A percentile compares a stretch with the other conserved stretches of the same genome.
phyloP scores from a whole-genome alignment of 1,284 basidiomycete species.

The Pseudozyma hubeiensis region DNA sequence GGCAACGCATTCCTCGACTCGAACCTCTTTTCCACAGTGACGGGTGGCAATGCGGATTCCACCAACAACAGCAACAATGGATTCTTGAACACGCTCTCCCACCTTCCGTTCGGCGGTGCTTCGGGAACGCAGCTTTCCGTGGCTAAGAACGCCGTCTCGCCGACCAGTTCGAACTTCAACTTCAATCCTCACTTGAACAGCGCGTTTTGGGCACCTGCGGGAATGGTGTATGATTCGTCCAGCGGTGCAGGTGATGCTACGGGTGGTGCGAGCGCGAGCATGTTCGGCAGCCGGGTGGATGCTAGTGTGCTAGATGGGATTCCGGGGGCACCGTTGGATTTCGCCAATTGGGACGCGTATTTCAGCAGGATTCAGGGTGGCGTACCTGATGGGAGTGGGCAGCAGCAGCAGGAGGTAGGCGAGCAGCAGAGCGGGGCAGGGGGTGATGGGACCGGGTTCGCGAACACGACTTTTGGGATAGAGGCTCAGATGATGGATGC shows the following conservation, averaged over 20 bases:
- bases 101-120: constrained; percentile 3
- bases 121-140: constrained; percentile 27
- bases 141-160: constrained; percentile 33
- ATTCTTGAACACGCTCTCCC: constrained; percentile 17
- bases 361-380: constrained; percentile 29
- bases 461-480: constrained; percentile 32
- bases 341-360: constrained; percentile 54
- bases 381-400: background rate
- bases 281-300: constrained; percentile 28
- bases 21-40: constrained; percentile 19
- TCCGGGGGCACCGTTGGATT: constrained; percentile 51
- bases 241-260: background rate
- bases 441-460: constrained; percentile 23
- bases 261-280: constrained; percentile 1
- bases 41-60: background rate
- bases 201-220: constrained; percentile 45
- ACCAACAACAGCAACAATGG: constrained; percentile 2
- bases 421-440: background rate
- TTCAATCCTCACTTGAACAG: constrained; percentile 59
- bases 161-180: constrained; percentile 46
- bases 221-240: constrained; percentile 21
- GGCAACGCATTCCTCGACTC: constrained; percentile 34
- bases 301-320: constrained; percentile 48
- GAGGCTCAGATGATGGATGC: constrained; percentile 54
- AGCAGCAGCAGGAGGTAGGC: constrained; percentile 1